Evolutionary conservation across 2,329 filamentous ascomycete genomes (phyloP).

Genomic region (Pseudopyrenochaeta lycopersici): DNA sequence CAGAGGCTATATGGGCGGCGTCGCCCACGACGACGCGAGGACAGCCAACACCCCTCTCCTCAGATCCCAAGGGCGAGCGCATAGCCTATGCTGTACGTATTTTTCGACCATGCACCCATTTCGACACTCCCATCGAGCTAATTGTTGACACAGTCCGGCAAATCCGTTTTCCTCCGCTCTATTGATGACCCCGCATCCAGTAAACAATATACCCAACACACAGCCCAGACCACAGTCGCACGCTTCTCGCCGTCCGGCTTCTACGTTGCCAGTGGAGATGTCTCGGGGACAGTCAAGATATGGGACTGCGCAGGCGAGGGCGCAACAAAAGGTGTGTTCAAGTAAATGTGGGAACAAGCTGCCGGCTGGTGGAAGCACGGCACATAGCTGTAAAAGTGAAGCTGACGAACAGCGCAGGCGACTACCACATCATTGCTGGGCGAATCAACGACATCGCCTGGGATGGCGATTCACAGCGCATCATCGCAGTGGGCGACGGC

Average conservation of each 20-base stretch:
- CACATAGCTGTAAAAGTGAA: conserved; percentile 17
- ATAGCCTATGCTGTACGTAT: conserved; percentile 86
- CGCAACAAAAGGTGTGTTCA: conserved; percentile 73
- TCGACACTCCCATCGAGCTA: conserved; percentile 4
- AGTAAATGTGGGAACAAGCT: too few species aligned
- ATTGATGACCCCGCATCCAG: conserved; percentile 87
- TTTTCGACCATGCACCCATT: neutral
- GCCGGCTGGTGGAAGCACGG: too few species aligned
- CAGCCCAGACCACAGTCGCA: conserved; percentile 86
- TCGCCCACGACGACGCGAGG: conserved; percentile 84
- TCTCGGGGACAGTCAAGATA: conserved; percentile 82
- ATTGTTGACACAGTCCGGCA: conserved; percentile 74
- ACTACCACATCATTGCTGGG: conserved; percentile 93
- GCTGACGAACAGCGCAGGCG: conserved; percentile 62
- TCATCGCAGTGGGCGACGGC: conserved; percentile 95
- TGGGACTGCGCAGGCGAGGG: conserved; percentile 91
- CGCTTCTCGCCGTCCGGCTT: conserved; percentile 94
- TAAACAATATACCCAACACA: conserved; percentile 94
- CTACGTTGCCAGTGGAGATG: conserved; percentile 93
- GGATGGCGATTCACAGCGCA: conserved; percentile 95
- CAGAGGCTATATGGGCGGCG: conserved; percentile 82
- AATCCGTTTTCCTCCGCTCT: conserved; percentile 94
- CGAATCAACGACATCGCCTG: conserved; percentile 96
- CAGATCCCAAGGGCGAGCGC: conserved; percentile 87
- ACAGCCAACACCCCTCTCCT: conserved; percentile 86